phyloP scores from a whole-genome alignment of 1,284 basidiomycete genomes.

The Tilletia indica region DNA sequence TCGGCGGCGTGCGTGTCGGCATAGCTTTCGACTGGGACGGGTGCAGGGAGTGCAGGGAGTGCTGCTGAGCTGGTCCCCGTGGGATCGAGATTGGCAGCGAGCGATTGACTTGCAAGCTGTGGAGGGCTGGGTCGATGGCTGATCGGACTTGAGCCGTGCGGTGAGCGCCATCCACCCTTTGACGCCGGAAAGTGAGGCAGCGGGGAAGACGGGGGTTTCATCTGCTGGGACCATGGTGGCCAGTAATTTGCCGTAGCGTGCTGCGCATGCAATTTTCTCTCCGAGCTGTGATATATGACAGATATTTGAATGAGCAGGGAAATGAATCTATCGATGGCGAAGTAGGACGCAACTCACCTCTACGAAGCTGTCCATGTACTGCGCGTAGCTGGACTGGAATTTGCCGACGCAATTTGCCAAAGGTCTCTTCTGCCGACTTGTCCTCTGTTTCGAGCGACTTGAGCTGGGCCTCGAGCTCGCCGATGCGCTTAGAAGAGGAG shows the following conservation, averaged over 20 bases:
- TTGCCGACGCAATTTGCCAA: constrained; percentile 37
- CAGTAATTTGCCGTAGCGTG: constrained; percentile 47
- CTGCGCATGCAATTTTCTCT: constrained; percentile 44
- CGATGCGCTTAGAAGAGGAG: constrained; percentile 21
- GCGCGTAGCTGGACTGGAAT: constrained; percentile 35
- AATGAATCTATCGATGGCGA: no score
- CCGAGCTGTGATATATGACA: constrained; percentile 27
- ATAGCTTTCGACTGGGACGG: not conserved
- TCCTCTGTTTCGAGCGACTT: constrained; percentile 38
- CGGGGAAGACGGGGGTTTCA: constrained; percentile 2
- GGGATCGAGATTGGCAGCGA: not conserved
- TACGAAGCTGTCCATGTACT: constrained; percentile 46
- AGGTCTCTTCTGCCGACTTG: constrained; percentile 39
- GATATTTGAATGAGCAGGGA: not conserved
- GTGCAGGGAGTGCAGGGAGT: not conserved
- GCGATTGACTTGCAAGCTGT: constrained; percentile 2
- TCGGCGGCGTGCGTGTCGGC: constrained; percentile 11
- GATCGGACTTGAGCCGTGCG: constrained; percentile 23
- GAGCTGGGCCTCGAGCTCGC: constrained; percentile 34
- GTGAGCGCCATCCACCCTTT: constrained; percentile 12
- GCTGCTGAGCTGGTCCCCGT: not conserved
- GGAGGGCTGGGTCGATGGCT: constrained; percentile 13
- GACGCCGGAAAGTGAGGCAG: constrained; percentile 5
- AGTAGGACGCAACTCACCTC: constrained; percentile 23
- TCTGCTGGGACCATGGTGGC: constrained; percentile 30